Evolutionary conservation across 106 monocot species (phyloP).

Genomic region (Dioscorea zingiberensis): DNA sequence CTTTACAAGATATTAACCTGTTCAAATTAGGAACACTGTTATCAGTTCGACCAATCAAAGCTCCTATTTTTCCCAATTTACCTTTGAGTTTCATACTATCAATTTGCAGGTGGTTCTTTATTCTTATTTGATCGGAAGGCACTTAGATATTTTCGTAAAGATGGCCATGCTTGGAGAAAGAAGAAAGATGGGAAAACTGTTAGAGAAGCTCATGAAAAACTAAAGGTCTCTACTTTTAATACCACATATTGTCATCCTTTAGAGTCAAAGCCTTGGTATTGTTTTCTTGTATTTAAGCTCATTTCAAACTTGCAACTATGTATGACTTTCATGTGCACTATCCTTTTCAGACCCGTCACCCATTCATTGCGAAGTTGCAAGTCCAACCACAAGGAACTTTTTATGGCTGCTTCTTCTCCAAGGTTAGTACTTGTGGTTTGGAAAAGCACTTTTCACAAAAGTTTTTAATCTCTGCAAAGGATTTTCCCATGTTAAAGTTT

Average conservation of each 20-base stretch:
- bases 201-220: constrained; percentile 69
- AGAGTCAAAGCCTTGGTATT: neutral
- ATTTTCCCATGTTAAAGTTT: too few species aligned
- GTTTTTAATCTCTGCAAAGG: too few species aligned
- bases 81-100: constrained; percentile 5
- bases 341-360: too few species aligned
- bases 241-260: neutral
- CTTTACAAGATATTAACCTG: neutral
- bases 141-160: constrained; percentile 62
- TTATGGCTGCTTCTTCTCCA: too few species aligned
- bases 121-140: constrained; percentile 64
- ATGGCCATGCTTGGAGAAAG: constrained; percentile 66
- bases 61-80: neutral
- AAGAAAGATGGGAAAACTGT: constrained; percentile 76
- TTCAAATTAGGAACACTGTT: neutral
- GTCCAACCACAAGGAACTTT: too few species aligned
- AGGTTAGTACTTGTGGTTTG: too few species aligned
- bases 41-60: neutral
- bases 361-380: too few species aligned
- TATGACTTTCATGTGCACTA: too few species aligned
- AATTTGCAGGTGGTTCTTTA: constrained; percentile 46
- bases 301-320: too few species aligned
- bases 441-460: too few species aligned
- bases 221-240: constrained; percentile 32
- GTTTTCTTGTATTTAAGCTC: neutral